Evolutionary conservation across 2,329 filamentous ascomycete species (phyloP).

Genomic region (Stromatinia cepivora): DNA sequence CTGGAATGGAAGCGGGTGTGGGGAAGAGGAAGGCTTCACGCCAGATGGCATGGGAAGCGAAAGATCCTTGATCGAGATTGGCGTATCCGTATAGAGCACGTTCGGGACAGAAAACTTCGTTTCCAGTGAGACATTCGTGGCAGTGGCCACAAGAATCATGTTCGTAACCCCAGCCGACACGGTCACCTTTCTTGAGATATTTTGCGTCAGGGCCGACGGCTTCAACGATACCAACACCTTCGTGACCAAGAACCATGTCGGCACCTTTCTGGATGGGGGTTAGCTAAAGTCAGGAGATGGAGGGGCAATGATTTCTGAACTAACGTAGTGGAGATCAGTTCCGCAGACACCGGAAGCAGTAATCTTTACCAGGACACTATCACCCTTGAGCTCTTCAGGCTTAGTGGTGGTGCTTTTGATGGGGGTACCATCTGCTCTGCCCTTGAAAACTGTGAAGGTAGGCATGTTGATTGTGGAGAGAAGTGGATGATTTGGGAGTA

Average conservation of each 20-base stretch:
- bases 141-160: conserved; percentile 46
- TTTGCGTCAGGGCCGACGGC: conserved; percentile 56
- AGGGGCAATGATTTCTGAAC: not conserved
- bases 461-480: conserved; percentile 16
- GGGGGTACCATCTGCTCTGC: conserved; percentile 17
- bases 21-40: conserved; percentile 43
- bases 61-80: conserved; percentile 50
- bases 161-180: conserved; percentile 49
- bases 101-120: conserved; percentile 45
- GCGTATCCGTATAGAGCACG: conserved; percentile 46
- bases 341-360: conserved; percentile 28
- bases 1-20: conserved; percentile 43
- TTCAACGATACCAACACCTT: conserved; percentile 65
- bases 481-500: not conserved
- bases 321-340: conserved; percentile 27
- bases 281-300: conserved; percentile 1
- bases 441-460: conserved; percentile 29
- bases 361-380: conserved; percentile 26
- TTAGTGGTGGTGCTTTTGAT: conserved; percentile 24
- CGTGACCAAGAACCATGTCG: conserved; percentile 58
- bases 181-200: conserved; percentile 43
- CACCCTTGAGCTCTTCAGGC: conserved; percentile 23
- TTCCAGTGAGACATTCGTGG: conserved; percentile 45
- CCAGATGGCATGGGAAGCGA: conserved; percentile 44
- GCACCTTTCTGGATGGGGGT: conserved; percentile 19